Evolutionary conservation across 116 monocot species (phyloP), one percentile per base, ranked within the genome.

Genomic region (Papilionanthe hybrid): DNA sequence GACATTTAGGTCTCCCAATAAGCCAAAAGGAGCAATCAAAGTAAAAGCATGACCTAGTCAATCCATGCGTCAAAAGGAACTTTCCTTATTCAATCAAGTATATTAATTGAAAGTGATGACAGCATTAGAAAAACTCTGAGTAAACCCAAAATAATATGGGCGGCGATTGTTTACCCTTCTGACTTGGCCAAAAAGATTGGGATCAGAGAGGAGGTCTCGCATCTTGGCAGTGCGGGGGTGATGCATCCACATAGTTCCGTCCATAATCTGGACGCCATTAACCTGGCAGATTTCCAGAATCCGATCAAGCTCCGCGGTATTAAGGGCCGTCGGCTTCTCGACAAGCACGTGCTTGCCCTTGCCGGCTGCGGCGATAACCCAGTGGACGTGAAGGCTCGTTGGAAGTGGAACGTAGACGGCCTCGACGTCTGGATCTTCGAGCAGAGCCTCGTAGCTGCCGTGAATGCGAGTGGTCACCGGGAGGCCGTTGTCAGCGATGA

Each of bases 191-290:
- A 94, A 91, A 1, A 79, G 86, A 15, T 49, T 29, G 17, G 88
- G 73, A 86, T 98, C 94, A 45, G 75, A 81, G 20, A 98, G 55
- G 60, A 94, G 42, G 83, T 83, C 86, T 80, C 80, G 75, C 94
- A 98, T 94, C 85, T 81, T 85, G 32, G 84, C 90, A 12, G 94
- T 93, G 58, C 98, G 67, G 1, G 94, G 98, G 42, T 94, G 86
- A 66, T 98, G 98, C 88, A 98, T 91, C 93, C 94, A 94, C 98
- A 98, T 98, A 9, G 91, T 93, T 56, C 84, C 69, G 42, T 98
- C 98, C 94, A 98, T 98, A 82, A 93, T 89, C 87, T 94, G 94
- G 23, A 98, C 91, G 5, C 83, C 83, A 30, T 81, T 80, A 12
- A 78, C 55, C 37, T 78, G 81, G 81, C 96, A 97, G 15, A 91